Percentiles rank a stretch among this genome's conserved stretches.
Conservation (phyloP, 805 yeast species). For the Brettanomyces naardenensis region DNA sequence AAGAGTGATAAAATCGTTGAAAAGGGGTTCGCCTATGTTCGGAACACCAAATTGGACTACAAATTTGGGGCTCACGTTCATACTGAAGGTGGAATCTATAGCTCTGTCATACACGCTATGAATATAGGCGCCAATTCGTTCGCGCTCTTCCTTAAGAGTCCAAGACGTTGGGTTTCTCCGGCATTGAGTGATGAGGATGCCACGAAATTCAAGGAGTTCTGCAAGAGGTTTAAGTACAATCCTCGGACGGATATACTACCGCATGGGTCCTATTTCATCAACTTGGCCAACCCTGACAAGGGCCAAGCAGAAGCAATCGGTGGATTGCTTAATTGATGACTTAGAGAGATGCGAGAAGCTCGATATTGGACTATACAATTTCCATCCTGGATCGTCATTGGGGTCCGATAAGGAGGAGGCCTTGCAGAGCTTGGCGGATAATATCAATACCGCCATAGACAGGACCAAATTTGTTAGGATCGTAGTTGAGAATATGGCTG, state of each 20-base stretch:
- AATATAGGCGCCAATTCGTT: slow-evolving; percentile 66
- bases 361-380: slow-evolving; percentile 78
- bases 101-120: slow-evolving; percentile 33
- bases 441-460: slow-evolving; percentile 69
- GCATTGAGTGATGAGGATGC: slow-evolving; percentile 63
- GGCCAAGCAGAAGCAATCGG: slow-evolving; percentile 71
- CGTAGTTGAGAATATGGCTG: slow-evolving; percentile 96
- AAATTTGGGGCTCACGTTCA: slow-evolving; percentile 90
- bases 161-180: slow-evolving; percentile 87
- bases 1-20: slow-evolving; percentile 6
- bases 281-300: slow-evolving; percentile 84
- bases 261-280: slow-evolving; percentile 91
- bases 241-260: slow-evolving; percentile 79
- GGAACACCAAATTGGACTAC: slow-evolving; percentile 34
- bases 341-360: slow-evolving; percentile 78
- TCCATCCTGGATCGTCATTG: slow-evolving; percentile 89
- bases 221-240: slow-evolving; percentile 58
- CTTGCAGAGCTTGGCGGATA: slow-evolving; percentile 54
- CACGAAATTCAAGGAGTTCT: slow-evolving; percentile 51
- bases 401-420: slow-evolving; percentile 60
- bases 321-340: slow-evolving; percentile 77
- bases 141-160: slow-evolving; percentile 86
- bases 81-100: slow-evolving; percentile 59
- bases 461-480: slow-evolving; percentile 76
- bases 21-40: slow-evolving; percentile 28